phyloP scores from a whole-genome alignment of 2,329 filamentous ascomycete species.

The Fusarium incarnatum region DNA sequence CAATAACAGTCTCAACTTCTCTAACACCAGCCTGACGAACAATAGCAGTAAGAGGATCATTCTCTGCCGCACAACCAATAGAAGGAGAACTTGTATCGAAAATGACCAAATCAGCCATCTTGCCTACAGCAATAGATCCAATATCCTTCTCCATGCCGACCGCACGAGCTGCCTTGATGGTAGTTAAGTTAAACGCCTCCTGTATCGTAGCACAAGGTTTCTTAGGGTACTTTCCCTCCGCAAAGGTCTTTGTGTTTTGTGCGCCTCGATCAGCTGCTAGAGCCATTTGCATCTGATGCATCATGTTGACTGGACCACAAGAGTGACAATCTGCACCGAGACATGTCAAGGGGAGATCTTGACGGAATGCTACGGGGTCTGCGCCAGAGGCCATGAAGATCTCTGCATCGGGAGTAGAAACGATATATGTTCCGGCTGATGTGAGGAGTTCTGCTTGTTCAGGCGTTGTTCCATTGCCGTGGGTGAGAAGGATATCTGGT shows the following conservation, averaged over 20 bases:
- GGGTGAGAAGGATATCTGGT: background rate
- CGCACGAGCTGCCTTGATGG: conserved; percentile 14
- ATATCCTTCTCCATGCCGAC: background rate
- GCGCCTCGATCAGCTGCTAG: background rate
- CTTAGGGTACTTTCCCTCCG: background rate
- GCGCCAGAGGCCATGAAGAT: conserved; percentile 16
- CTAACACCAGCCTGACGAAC: background rate
- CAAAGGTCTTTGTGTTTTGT: background rate
- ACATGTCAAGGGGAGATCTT: conserved; percentile 8
- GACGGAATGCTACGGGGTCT: conserved; percentile 1
- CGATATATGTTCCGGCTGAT: background rate
- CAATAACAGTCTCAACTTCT: conserved; percentile 8
- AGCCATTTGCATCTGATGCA: conserved; percentile 11
- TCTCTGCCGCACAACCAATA: background rate
- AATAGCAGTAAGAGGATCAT: conserved; percentile 1
- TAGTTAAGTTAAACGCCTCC: conserved; percentile 3
- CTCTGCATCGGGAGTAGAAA: conserved; percentile 10
- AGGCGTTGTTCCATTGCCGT: conserved; percentile 15
- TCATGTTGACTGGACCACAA: conserved; percentile 10
- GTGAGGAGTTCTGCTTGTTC: conserved; percentile 13
- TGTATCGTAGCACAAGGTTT: background rate
- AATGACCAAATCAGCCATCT: background rate
- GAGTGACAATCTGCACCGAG: conserved; percentile 15
- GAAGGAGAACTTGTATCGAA: conserved; percentile 11
- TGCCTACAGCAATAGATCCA: background rate